Conservation (phyloP, 2,329 filamentous ascomycete species). For the Thielaviopsis euricoi region DNA sequence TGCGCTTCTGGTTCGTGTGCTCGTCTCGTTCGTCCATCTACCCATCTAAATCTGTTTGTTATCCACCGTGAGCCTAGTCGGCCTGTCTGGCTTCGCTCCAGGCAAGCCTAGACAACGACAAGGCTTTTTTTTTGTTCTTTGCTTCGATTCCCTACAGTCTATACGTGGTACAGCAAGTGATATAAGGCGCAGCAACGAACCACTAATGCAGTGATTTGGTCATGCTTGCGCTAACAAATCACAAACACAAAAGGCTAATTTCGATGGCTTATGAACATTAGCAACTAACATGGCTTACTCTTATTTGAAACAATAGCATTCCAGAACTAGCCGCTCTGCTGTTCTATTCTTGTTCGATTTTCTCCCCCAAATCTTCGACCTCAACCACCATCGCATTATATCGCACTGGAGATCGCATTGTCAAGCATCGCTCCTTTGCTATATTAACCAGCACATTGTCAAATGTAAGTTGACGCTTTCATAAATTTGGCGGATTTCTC, state of each 20-base stretch:
- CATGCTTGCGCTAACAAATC: background rate
- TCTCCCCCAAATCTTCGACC: background rate
- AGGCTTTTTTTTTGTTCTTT: too few species aligned
- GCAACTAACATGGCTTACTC: background rate
- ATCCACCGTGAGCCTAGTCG: background rate
- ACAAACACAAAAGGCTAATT: background rate
- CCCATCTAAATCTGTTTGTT: background rate
- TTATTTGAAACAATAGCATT: background rate
- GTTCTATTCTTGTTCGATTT: background rate
- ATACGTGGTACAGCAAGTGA: too few species aligned
- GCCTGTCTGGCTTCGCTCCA: background rate
- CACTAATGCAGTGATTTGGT: background rate
- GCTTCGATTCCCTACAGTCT: too few species aligned
- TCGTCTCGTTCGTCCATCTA: background rate
- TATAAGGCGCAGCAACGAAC: background rate
- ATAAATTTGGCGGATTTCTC: background rate
- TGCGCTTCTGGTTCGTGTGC: background rate
- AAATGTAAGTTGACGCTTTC: background rate
- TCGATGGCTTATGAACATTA: background rate
- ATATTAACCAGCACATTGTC: background rate
- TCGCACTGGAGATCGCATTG: background rate
- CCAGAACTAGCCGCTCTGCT: background rate
- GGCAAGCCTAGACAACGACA: background rate
- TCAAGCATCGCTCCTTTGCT: background rate
- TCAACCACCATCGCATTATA: background rate